Conservation (phyloP, 2,329 filamentous ascomycete species). For the Metarhizium sp. region DNA sequence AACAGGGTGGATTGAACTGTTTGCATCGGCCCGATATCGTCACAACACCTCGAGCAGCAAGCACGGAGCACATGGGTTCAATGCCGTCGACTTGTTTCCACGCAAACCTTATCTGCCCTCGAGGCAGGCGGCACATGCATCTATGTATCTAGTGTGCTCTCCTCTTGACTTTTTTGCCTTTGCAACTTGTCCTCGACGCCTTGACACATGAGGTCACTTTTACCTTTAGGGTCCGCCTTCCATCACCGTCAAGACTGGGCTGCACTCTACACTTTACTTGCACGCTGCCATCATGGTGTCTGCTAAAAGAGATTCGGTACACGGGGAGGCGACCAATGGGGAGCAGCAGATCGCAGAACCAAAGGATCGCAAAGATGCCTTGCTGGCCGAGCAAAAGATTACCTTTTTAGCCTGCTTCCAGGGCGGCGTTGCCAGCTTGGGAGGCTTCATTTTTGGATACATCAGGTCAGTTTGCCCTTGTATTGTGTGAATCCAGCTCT, state of each 20-base stretch:
- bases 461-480: slow-evolving; percentile 30
- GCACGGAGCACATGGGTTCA: too few species aligned
- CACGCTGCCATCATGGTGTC: slow-evolving; percentile 2
- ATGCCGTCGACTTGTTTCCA: neutral
- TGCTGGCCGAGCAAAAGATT: slow-evolving; percentile 15
- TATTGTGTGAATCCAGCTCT: too few species aligned
- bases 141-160: too few species aligned
- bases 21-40: slow-evolving; percentile 4
- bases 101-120: slow-evolving; percentile 1
- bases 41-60: neutral
- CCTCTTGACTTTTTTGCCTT: neutral
- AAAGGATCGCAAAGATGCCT: neutral
- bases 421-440: slow-evolving; percentile 42
- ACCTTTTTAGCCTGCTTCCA: slow-evolving; percentile 37
- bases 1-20: slow-evolving; percentile 1
- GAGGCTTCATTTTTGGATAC: slow-evolving; percentile 50
- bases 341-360: neutral
- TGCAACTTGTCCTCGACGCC: neutral
- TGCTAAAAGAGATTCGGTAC: neutral
- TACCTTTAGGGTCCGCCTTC: neutral
- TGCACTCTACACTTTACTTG: neutral
- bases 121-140: neutral
- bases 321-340: neutral
- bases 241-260: neutral
- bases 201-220: too few species aligned